Percentiles rank a stretch among this genome's conserved stretches.
Evolutionary conservation across 331 rosid genomes (phyloP).

Genomic region (Prunus yedoensis): DNA sequence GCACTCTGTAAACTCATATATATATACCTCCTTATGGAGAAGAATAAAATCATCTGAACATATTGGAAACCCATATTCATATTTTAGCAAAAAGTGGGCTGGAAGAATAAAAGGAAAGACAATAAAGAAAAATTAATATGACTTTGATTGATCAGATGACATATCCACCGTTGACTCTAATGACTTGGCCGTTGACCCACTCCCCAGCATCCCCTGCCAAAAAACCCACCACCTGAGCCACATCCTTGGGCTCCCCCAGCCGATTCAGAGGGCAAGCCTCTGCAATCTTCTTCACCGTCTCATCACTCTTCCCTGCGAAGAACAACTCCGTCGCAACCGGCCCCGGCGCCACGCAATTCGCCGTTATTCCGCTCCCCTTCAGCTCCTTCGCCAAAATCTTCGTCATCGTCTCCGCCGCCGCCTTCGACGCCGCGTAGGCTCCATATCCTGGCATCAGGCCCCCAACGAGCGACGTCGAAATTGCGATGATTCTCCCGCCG

Average conservation of each 20-base stretch:
- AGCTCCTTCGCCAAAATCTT: slow-evolving; percentile 60
- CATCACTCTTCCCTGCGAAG: slow-evolving; percentile 47
- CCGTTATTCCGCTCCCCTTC: slow-evolving; percentile 51
- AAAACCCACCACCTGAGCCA: slow-evolving; percentile 48
- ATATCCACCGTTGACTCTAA: slow-evolving; percentile 55
- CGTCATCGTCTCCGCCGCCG: slow-evolving; percentile 58
- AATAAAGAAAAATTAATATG: no score
- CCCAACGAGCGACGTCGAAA: slow-evolving; percentile 42
- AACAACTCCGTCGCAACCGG: slow-evolving; percentile 57
- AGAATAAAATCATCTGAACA: no score
- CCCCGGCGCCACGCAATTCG: slow-evolving; percentile 65
- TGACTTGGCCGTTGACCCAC: slow-evolving; percentile 62
- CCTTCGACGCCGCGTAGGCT: slow-evolving; percentile 56
- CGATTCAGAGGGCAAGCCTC: slow-evolving; percentile 41
- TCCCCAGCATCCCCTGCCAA: slow-evolving; percentile 43
- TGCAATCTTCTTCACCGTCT: slow-evolving; percentile 10
- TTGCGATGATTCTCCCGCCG: slow-evolving; percentile 47
- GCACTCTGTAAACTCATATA: no score
- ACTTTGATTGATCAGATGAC: slow-evolving; percentile 5
- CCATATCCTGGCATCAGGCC: slow-evolving; percentile 36
- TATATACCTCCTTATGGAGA: no score
- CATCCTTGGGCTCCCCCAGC: slow-evolving; percentile 45
- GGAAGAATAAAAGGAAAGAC: no score
- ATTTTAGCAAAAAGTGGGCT: no score
- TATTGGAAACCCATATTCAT: no score